Evolutionary conservation across 2,329 filamentous ascomycete species (phyloP).

Genomic region (Paracamarosporium sp.): DNA sequence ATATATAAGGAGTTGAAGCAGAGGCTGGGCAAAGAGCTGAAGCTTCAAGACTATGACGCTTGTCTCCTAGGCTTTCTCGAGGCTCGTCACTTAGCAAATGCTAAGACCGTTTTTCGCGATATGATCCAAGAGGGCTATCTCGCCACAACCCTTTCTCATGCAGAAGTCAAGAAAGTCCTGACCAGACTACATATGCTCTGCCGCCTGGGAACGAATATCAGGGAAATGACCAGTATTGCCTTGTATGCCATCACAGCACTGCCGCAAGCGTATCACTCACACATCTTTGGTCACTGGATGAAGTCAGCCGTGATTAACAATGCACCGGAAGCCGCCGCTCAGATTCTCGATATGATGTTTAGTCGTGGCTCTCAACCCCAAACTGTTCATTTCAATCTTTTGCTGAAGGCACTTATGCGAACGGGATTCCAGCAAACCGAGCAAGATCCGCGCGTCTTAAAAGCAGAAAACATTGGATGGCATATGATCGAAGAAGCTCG

Average conservation of each 20-base stretch:
- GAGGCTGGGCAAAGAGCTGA: slow-evolving; percentile 65
- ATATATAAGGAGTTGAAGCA: slow-evolving; percentile 63
- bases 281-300: slow-evolving; percentile 88
- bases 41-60: slow-evolving; percentile 77
- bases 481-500: slow-evolving; percentile 40
- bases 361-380: slow-evolving; percentile 71
- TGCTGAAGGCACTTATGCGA: slow-evolving; percentile 80
- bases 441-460: slow-evolving; percentile 23
- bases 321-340: slow-evolving; percentile 67
- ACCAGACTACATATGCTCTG: slow-evolving; percentile 35
- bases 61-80: slow-evolving; percentile 75
- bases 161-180: slow-evolving; percentile 26
- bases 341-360: slow-evolving; percentile 79
- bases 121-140: slow-evolving; percentile 72
- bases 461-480: slow-evolving; percentile 46
- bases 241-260: slow-evolving; percentile 57
- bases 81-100: slow-evolving; percentile 68
- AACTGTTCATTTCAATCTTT: slow-evolving; percentile 79
- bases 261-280: slow-evolving; percentile 69
- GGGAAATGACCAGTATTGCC: slow-evolving; percentile 35
- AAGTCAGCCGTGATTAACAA: slow-evolving; percentile 77
- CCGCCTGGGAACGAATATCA: slow-evolving; percentile 35
- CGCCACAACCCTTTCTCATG: slow-evolving; percentile 49
- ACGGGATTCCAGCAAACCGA: slow-evolving; percentile 13
- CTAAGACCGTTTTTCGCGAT: slow-evolving; percentile 80